Evolutionary conservation across 139 green algal species (phyloP), one percentile per base, ranked within the genome.

Genomic region (Spirogloea muscicola): DNA sequence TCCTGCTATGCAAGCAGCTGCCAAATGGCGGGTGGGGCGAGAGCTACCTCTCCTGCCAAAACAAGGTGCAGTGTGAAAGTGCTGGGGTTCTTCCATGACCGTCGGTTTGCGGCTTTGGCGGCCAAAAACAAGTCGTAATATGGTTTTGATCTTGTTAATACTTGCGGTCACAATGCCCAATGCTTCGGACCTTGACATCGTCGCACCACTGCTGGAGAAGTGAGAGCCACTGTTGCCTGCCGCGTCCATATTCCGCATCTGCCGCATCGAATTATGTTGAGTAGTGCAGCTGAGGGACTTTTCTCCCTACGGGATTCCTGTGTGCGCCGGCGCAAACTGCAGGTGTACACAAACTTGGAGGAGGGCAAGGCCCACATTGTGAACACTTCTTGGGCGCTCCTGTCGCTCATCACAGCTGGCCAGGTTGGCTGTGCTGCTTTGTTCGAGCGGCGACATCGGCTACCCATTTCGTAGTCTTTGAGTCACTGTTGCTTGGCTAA

Each of bases 341-440:
- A 79, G 70, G 67, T 90, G 49, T 99, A 99, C 84, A 85, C 66
- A 34, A 88, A 96, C 67, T 81, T 97, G 74, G 76, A 90, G 18
- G 91, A 87, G 3, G 80, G 82, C 18, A 44, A 74, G 72, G 74
- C 71, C 0, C 95, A 99, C 66, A 88, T 95, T 2, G 95, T 98
- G 18, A 96, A 96, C 87, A 98, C 95, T 0, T 83, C 88, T 0
- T 99, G 95, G 95, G 94, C 92, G 0, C 84, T 99, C 85, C 78
- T 98, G 52, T 82, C 88, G 0, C 87, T 98, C 27, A 81, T 98
- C 58, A 72, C 81, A 41, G 87, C 68, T 2, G 60, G 49, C 21
- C 64, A 85, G 72, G 70, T 79, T 18, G 64, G 41, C 29, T 18
- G 18, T 49, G 21, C 46, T 55, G 21, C 46, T 31, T 21, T 31